A percentile compares a stretch with the other conserved stretches of the same genome.
These are phyloP conservation scores for Botryotinia convoluta DNA, from an alignment of 2,329 filamentous ascomycete genomes.

Conservation along the genomic window DNA sequence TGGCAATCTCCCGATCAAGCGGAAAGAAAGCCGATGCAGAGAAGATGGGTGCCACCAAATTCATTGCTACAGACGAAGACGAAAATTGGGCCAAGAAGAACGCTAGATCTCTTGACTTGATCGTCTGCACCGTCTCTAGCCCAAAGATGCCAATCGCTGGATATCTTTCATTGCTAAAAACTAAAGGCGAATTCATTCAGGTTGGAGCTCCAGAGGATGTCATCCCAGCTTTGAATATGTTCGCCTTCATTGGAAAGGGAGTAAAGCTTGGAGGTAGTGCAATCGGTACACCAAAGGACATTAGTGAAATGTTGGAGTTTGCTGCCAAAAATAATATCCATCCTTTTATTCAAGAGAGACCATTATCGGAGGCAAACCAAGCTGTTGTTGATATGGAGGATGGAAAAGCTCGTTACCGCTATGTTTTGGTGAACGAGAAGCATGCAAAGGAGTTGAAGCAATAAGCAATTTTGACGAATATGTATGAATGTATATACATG, in stretches of 20 bases:
- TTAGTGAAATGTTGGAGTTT: constrained; percentile 58
- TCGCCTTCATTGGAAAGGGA: constrained; percentile 46
- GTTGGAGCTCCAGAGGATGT: constrained; percentile 61
- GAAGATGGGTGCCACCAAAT: constrained; percentile 18
- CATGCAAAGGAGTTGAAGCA: constrained; percentile 15
- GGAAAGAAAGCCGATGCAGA: constrained; percentile 18
- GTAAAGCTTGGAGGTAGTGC: constrained; percentile 43
- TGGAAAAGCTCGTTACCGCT: constrained; percentile 52
- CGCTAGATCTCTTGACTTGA: constrained; percentile 52
- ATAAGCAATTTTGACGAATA: background rate
- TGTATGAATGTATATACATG: background rate
- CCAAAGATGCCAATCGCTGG: constrained; percentile 58
- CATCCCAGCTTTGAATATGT: constrained; percentile 52
- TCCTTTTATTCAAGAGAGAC: constrained; percentile 54
- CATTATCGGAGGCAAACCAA: constrained; percentile 55
- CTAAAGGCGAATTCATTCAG: constrained; percentile 60
- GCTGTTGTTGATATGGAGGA: constrained; percentile 55
- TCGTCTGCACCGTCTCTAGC: constrained; percentile 54
- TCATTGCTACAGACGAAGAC: constrained; percentile 20
- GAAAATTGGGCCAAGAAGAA: constrained; percentile 49
- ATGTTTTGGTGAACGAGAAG: constrained; percentile 38
- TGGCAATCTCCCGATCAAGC: constrained; percentile 46
- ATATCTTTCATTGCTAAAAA: constrained; percentile 58
- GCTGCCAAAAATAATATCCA: constrained; percentile 56
- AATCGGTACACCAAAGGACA: constrained; percentile 46